Conservation (phyloP, 805 yeast species). For the Wickerhamiella vanderwaltii region DNA sequence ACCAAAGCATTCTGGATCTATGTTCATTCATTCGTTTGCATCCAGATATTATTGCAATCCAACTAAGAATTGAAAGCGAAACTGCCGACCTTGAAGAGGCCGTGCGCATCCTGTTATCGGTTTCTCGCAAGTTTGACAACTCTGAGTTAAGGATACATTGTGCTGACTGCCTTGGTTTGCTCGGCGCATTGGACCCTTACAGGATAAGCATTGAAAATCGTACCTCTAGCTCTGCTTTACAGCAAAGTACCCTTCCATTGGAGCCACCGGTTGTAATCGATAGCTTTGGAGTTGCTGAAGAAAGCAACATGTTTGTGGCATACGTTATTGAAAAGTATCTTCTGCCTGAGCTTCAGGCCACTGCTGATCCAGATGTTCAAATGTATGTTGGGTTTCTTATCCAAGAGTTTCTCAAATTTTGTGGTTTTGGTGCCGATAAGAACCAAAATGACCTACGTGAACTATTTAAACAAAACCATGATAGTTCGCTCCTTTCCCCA, state of each 20-base stretch:
- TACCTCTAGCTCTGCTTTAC: too few species aligned
- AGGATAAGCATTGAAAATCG: conserved; percentile 32
- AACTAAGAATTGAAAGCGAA: conserved; percentile 11
- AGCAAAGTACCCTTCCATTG: not conserved
- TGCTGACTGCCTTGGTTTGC: conserved; percentile 53
- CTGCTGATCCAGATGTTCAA: conserved; percentile 77
- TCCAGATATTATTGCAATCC: conserved; percentile 16
- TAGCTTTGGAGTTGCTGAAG: conserved; percentile 51
- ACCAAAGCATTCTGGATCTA: conserved; percentile 58
- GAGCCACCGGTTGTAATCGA: conserved; percentile 38
- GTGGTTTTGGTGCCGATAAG: conserved; percentile 22
- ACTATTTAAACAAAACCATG: conserved; percentile 52
- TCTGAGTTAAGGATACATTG: conserved; percentile 33
- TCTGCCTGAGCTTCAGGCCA: conserved; percentile 81
- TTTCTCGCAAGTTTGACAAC: conserved; percentile 21
- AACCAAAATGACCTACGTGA: conserved; percentile 37
- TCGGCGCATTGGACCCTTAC: conserved; percentile 67
- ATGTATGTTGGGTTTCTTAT: conserved; percentile 74
- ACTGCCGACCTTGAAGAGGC: conserved; percentile 15
- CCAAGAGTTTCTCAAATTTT: conserved; percentile 66
- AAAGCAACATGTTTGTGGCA: conserved; percentile 51
- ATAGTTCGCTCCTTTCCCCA: conserved; percentile 54
- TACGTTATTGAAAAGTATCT: conserved; percentile 54
- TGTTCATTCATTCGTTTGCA: conserved; percentile 34
- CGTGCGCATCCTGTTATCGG: conserved; percentile 23